These are phyloP conservation scores for Pisolithus albus DNA, from an alignment of 768 basidiomycete genomes.

Conservation along the genomic window DNA sequence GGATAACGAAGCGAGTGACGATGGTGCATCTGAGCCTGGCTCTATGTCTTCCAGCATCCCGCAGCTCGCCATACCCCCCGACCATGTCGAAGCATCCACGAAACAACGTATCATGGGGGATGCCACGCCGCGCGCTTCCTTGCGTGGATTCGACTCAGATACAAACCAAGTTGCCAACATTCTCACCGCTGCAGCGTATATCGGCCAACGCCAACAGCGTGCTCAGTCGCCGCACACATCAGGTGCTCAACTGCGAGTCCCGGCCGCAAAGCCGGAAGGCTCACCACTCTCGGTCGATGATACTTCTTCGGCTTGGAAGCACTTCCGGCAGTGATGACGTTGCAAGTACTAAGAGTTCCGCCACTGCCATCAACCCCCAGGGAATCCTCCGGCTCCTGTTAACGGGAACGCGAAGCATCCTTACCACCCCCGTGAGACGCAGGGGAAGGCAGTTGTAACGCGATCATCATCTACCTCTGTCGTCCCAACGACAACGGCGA, in stretches of 20 bases:
- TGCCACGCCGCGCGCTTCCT: slow-evolving; percentile 29
- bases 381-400: slow-evolving; percentile 7
- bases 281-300: too few relatives aligned
- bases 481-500: not conserved
- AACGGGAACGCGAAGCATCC: slow-evolving; percentile 23
- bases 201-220: slow-evolving; percentile 5
- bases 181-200: too few relatives aligned
- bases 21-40: slow-evolving; percentile 31
- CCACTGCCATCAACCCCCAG: slow-evolving; percentile 14
- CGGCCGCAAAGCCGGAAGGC: too few relatives aligned
- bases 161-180: too few relatives aligned
- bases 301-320: not conserved
- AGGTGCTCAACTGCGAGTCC: too few relatives aligned
- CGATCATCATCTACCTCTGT: not conserved
- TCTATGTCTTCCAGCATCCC: slow-evolving; percentile 38
- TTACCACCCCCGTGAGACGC: not conserved
- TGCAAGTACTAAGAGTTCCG: slow-evolving; percentile 2
- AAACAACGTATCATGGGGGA: slow-evolving; percentile 33
- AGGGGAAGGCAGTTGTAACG: not conserved
- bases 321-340: not conserved
- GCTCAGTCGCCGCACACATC: not conserved
- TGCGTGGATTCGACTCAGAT: too few relatives aligned
- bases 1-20: slow-evolving; percentile 43
- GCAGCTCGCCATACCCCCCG: slow-evolving; percentile 22
- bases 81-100: slow-evolving; percentile 10